A percentile compares a stretch with the other conserved stretches of the same genome.
phyloP scores from a whole-genome alignment of 441 rosid species.

The Croton laevigatus region DNA sequence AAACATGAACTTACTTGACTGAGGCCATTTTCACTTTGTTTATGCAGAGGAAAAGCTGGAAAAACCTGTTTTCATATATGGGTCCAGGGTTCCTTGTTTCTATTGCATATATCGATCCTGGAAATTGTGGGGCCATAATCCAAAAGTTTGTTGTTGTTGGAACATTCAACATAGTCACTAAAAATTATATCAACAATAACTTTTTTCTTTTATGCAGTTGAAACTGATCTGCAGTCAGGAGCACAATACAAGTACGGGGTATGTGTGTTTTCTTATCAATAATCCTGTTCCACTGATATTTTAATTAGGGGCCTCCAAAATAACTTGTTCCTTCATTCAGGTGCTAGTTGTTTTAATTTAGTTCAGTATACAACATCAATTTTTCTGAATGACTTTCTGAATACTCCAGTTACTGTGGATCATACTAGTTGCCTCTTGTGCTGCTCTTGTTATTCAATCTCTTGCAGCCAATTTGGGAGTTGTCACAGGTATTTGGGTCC shows the following conservation, averaged over 20 bases:
- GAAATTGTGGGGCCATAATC: constrained; percentile 65
- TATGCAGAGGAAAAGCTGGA: constrained; percentile 84
- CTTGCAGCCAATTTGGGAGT: constrained; percentile 96
- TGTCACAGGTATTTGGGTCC: constrained; percentile 55
- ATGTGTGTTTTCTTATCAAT: constrained; percentile 5
- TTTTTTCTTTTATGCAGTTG: constrained; percentile 51
- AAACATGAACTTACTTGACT: background rate
- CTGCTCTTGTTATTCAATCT: constrained; percentile 89
- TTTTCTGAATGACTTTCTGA: background rate
- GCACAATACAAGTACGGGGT: constrained; percentile 88
- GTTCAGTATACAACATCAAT: background rate
- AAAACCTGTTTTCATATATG: constrained; percentile 79
- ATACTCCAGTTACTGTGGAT: constrained; percentile 80
- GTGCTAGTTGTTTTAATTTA: background rate
- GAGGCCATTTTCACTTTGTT: constrained; percentile 16
- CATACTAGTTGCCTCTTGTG: constrained; percentile 89
- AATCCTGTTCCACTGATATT: background rate
- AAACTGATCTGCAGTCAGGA: constrained; percentile 94
- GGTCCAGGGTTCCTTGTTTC: constrained; percentile 98
- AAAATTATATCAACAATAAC: constrained; percentile 7
- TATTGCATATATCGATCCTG: constrained; percentile 98
- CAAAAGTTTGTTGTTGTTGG: constrained; percentile 4
- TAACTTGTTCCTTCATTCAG: background rate
- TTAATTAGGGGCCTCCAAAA: constrained; percentile 1
- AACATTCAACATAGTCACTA: constrained; percentile 7